Percentiles rank a stretch among this genome's conserved stretches.
Evolutionary conservation across 2,329 filamentous ascomycete genomes (phyloP).

Genomic region (Bipolaris cookei): DNA sequence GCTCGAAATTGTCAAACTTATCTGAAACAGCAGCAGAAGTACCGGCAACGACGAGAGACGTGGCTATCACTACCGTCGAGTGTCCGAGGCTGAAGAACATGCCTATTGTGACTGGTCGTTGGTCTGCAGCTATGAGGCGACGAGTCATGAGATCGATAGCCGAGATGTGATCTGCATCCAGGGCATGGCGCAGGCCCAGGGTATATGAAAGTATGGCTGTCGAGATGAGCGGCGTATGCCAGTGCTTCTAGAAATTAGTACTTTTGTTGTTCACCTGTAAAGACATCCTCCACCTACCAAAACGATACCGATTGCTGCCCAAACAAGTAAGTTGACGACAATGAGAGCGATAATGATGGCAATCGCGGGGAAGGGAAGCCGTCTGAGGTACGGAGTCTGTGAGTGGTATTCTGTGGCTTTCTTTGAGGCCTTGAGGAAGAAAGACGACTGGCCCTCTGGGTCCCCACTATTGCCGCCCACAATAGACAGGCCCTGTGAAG

Average conservation of each 20-base stretch:
- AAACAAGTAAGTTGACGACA: slow-evolving; percentile 62
- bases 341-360: slow-evolving; percentile 63
- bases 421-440: slow-evolving; percentile 31
- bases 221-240: slow-evolving; percentile 67
- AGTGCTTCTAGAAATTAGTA: slow-evolving; percentile 32
- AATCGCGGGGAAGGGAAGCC: slow-evolving; percentile 63
- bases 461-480: slow-evolving; percentile 17
- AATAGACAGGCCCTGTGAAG: slow-evolving; percentile 14
- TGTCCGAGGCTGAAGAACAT: slow-evolving; percentile 95
- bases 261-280: background rate
- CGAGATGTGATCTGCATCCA: slow-evolving; percentile 92
- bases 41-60: slow-evolving; percentile 88
- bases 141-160: slow-evolving; percentile 96
- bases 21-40: slow-evolving; percentile 83
- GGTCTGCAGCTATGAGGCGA: slow-evolving; percentile 82
- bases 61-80: slow-evolving; percentile 89
- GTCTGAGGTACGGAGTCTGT: slow-evolving; percentile 61
- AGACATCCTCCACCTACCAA: slow-evolving; percentile 51
- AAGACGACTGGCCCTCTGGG: slow-evolving; percentile 24
- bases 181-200: slow-evolving; percentile 88
- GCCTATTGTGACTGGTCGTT: slow-evolving; percentile 87
- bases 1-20: slow-evolving; percentile 79
- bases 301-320: slow-evolving; percentile 64
- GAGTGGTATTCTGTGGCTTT: slow-evolving; percentile 57
- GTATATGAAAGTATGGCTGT: slow-evolving; percentile 86